Percentiles rank a stretch among this genome's conserved stretches.
phyloP scores from a whole-genome alignment of 192 early-diverging fungal genomes.

The Dissophora ornata region DNA sequence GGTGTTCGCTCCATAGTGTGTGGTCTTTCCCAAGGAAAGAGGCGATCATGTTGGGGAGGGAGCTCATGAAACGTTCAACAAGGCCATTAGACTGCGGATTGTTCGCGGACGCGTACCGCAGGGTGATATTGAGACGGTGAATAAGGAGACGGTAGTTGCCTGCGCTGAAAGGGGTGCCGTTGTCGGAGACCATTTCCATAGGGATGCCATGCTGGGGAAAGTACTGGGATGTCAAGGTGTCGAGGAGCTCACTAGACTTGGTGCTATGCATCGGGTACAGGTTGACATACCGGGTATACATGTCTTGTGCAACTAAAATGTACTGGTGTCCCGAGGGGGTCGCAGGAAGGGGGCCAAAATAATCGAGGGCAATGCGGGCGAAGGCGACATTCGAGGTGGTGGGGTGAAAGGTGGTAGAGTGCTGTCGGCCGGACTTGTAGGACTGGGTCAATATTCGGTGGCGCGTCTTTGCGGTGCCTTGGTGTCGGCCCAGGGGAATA shows the following conservation, averaged over 20 bases:
- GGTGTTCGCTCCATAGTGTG: neutral
- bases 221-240: neutral
- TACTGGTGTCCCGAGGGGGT: slow-evolving; percentile 2
- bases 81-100: slow-evolving; percentile 29
- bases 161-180: slow-evolving; percentile 24
- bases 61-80: slow-evolving; percentile 26
- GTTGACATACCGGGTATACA: slow-evolving; percentile 26
- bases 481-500: slow-evolving; percentile 17
- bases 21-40: neutral
- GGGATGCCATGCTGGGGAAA: slow-evolving; percentile 11
- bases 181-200: slow-evolving; percentile 10
- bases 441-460: slow-evolving; percentile 21
- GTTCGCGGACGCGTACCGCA: neutral
- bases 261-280: slow-evolving; percentile 10
- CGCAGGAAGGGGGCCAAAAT: slow-evolving; percentile 18
- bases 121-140: slow-evolving; percentile 12
- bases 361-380: slow-evolving; percentile 21
- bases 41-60: slow-evolving; percentile 15
- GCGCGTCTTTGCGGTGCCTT: slow-evolving; percentile 1
- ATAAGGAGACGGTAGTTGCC: neutral
- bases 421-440: slow-evolving; percentile 11
- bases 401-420: neutral
- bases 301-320: slow-evolving; percentile 22
- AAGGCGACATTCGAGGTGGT: slow-evolving; percentile 5
- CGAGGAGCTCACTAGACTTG: neutral